Evolutionary conservation across 148 eudicot species (phyloP).

Genomic region (Arbutus unedo): DNA sequence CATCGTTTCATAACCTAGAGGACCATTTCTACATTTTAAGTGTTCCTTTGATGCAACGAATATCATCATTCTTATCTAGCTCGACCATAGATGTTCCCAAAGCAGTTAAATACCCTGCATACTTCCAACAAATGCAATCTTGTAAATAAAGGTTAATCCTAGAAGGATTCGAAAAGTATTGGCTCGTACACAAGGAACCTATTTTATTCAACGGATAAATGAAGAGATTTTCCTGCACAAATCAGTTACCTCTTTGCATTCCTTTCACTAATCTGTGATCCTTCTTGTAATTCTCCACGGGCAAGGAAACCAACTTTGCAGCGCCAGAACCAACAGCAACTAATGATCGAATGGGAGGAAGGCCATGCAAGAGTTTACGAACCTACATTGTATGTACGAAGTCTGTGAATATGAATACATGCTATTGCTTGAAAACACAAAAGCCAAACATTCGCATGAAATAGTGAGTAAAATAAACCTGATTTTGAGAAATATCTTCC

Average conservation of each 20-base stretch:
- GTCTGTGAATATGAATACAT: conserved; percentile 7
- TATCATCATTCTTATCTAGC: background rate
- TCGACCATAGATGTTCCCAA: background rate
- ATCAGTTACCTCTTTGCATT: conserved; percentile 78
- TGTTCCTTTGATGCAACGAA: conserved; percentile 5
- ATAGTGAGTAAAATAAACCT: conserved; percentile 41
- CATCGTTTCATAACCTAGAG: conserved; percentile 2
- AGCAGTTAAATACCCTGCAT: background rate
- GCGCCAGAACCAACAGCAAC: conserved; percentile 95
- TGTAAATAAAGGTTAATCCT: conserved; percentile 1
- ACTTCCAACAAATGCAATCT: conserved; percentile 1
- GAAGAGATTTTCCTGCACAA: background rate
- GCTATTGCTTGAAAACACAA: background rate
- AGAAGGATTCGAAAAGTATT: background rate
- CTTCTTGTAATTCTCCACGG: conserved; percentile 74
- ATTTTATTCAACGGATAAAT: background rate
- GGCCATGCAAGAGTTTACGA: conserved; percentile 77
- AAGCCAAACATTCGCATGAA: conserved; percentile 11
- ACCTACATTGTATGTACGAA: conserved; percentile 37
- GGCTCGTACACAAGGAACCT: background rate
- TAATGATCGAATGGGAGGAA: conserved; percentile 77
- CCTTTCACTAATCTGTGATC: conserved; percentile 86
- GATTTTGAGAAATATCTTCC: conserved; percentile 94
- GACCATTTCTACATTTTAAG: background rate
- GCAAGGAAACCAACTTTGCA: conserved; percentile 79